These are phyloP conservation scores for Annulohypoxylon moriforme DNA, from an alignment of 495 filamentous ascomycete species.

Conservation along the genomic window DNA sequence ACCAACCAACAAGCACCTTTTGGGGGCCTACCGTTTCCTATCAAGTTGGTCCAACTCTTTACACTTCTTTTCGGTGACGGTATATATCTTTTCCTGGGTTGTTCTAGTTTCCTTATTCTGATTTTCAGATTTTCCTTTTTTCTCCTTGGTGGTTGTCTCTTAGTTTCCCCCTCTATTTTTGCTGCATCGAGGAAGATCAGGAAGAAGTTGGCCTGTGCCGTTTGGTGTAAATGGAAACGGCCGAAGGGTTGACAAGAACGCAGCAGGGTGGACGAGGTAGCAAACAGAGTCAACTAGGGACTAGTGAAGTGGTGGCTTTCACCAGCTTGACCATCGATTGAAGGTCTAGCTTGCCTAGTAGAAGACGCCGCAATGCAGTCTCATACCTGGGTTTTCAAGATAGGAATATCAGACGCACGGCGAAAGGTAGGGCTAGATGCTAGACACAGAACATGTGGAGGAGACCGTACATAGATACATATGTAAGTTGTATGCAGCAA, in stretches of 20 bases:
- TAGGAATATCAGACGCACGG: slow-evolving; percentile 49
- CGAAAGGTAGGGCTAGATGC: slow-evolving; percentile 48
- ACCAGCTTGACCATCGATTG: slow-evolving; percentile 41
- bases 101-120: slow-evolving; percentile 19
- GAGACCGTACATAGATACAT: slow-evolving; percentile 53
- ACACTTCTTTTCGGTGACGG: slow-evolving; percentile 15
- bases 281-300: slow-evolving; percentile 42
- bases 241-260: slow-evolving; percentile 42
- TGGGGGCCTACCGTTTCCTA: slow-evolving; percentile 37
- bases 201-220: slow-evolving; percentile 36
- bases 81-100: slow-evolving; percentile 23
- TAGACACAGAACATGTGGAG: slow-evolving; percentile 51
- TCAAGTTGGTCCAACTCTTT: slow-evolving; percentile 37
- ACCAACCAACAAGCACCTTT: slow-evolving; percentile 38
- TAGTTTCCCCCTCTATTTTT: slow-evolving; percentile 21
- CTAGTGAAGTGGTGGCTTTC: slow-evolving; percentile 29
- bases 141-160: slow-evolving; percentile 30
- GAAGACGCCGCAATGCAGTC: slow-evolving; percentile 46
- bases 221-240: slow-evolving; percentile 45
- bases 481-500: slow-evolving; percentile 52
- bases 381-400: slow-evolving; percentile 48
- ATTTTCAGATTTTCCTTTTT: slow-evolving; percentile 20
- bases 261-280: slow-evolving; percentile 37
- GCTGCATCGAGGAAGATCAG: slow-evolving; percentile 38
- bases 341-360: slow-evolving; percentile 39